Base-by-base conservation (phyloP, 2,329 filamentous ascomycete species). In the Gremmenia infestans region DNA sequence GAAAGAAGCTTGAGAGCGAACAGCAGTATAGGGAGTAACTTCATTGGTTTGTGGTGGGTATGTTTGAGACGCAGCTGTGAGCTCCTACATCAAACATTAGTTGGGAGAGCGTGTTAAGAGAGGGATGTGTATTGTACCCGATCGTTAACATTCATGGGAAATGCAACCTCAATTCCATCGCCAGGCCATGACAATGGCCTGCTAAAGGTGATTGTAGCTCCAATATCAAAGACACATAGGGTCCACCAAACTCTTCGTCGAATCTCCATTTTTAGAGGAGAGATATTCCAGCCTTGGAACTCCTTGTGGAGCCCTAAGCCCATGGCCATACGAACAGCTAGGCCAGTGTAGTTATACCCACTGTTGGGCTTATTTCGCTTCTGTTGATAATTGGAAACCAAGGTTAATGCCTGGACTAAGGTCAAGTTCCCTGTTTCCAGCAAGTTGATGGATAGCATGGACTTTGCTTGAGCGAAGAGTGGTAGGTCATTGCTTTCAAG, bases 311-410 rank as follows among this genome's bases (percentile, higher is more conserved):
- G 68, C 0, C 78, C 77, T 4, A 80, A 63, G 0, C 76, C 75
- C 50, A 78, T 73, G 9, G 92, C 92, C 87, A 97, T 91, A 62
- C 91, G 88, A 64, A 97, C 89, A 4, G 93, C 97, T 68, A 97
- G 83, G 72, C 95, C 96, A 52, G 97, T 86, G 74, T 97, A 97
- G 12, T 78, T 79, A 59, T 77, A 79, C 1, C 76, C 76, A 0
- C 76, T 77, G 57, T 80, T 80, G 3, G 77, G 77, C 39, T 75
- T 73, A 61, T 80, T 74, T 32, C 74, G 69, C 61, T 79, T 80
- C 32, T 55, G 53, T 51, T 46, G 40, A 40, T 55, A 55, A 40
- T 55, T 55, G 9, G 73, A 73, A 52, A 72, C 71, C 4, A 79
- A 65, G 0, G 70, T 67, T 15, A 79, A 67, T 0, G 73, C 72